A percentile compares a stretch with the other conserved stretches of the same genome.
Conservation (phyloP, 768 basidiomycete species). For the Neoboletus brunneissimus region DNA sequence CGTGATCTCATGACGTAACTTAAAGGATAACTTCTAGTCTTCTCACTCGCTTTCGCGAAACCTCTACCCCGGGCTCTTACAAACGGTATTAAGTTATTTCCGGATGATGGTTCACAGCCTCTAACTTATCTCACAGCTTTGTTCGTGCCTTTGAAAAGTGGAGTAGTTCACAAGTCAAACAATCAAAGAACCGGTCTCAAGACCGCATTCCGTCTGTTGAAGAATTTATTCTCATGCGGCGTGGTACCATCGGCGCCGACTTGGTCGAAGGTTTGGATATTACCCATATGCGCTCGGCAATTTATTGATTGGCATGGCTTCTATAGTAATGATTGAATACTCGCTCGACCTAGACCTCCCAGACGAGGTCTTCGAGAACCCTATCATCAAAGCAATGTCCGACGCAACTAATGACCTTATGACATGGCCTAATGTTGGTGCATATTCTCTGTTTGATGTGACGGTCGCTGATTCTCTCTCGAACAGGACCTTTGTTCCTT, state of each 20-base stretch:
- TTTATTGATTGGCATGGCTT: constrained; percentile 2
- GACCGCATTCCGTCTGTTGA: constrained; percentile 38
- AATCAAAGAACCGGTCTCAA: constrained; percentile 34
- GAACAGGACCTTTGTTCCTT: constrained; percentile 30
- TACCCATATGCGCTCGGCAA: background rate
- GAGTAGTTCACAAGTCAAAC: constrained; percentile 36
- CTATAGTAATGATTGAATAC: constrained; percentile 36
- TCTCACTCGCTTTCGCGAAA: constrained; percentile 34
- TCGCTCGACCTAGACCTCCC: constrained; percentile 38
- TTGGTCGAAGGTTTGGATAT: constrained; percentile 36
- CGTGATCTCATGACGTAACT: constrained; percentile 13
- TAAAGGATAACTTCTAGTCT: constrained; percentile 19
- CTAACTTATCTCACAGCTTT: constrained; percentile 26
- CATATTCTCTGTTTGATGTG: background rate
- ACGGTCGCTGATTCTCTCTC: constrained; percentile 11
- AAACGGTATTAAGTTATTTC: constrained; percentile 23
- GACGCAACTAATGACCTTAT: constrained; percentile 41
- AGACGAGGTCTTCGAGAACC: constrained; percentile 35
- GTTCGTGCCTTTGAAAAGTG: constrained; percentile 35
- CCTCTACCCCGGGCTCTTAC: constrained; percentile 37
- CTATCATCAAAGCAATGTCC: constrained; percentile 36
- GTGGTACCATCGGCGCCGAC: constrained; percentile 36
- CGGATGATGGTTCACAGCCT: background rate
- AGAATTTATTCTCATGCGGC: constrained; percentile 38
- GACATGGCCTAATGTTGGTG: constrained; percentile 41